These are phyloP conservation scores for Acacia crassicarpa DNA, from an alignment of 306 rosid species.

Conservation along the genomic window DNA sequence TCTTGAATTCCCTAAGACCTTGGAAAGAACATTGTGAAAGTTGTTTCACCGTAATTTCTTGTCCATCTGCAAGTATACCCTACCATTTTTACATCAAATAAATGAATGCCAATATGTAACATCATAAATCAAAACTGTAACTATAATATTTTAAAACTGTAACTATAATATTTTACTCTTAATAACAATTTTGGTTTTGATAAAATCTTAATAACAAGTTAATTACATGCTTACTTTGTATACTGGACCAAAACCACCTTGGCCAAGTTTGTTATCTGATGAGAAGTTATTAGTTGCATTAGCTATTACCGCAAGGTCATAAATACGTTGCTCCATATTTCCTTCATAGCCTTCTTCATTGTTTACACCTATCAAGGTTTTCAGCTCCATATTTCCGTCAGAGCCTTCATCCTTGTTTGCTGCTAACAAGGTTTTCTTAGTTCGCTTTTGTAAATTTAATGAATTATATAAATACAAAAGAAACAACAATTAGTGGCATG, in stretches of 20 bases:
- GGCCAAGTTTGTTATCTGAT: background rate
- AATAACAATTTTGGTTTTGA: background rate
- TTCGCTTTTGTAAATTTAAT: no score
- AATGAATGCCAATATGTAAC: background rate
- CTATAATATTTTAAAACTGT: background rate
- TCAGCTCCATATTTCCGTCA: background rate
- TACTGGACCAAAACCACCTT: background rate
- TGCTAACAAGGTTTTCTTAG: no score
- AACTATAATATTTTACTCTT: background rate
- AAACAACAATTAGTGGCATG: background rate
- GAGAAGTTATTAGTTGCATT: background rate
- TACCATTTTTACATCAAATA: background rate
- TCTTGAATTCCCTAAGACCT: background rate
- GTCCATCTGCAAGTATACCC: background rate
- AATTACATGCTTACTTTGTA: background rate
- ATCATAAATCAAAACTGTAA: background rate
- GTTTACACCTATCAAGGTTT: background rate
- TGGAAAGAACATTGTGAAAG: background rate
- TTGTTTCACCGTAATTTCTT: background rate
- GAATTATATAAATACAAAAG: no score
- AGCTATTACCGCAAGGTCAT: background rate
- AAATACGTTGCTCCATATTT: background rate
- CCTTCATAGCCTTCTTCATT: background rate
- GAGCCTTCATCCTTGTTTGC: background rate
- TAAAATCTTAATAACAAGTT: background rate